Percentiles rank a stretch among this genome's conserved stretches.
These are phyloP conservation scores for Zanthoxylum bungeanum DNA, from an alignment of 345 rosid genomes.

Conservation along the genomic window DNA sequence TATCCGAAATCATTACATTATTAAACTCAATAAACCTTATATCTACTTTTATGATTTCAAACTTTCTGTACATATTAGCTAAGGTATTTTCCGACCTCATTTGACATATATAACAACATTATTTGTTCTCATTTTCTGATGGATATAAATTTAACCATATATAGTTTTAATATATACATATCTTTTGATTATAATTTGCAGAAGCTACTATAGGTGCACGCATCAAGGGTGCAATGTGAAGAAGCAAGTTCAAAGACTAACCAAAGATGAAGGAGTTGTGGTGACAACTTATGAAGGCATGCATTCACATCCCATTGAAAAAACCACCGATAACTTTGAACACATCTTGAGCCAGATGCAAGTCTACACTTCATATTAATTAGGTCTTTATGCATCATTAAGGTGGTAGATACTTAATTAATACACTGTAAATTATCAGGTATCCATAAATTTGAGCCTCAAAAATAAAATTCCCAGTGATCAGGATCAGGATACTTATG, in stretches of 20 bases:
- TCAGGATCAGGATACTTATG: not conserved
- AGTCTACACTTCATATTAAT: constrained; percentile 48
- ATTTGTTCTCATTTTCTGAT: no score
- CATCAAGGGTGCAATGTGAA: constrained; percentile 86
- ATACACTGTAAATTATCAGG: not conserved
- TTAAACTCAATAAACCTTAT: no score
- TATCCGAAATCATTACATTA: no score
- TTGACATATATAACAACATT: no score
- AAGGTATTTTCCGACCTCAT: no score
- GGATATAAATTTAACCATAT: not conserved
- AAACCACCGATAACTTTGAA: constrained; percentile 77
- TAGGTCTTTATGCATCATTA: no score
- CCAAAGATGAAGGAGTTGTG: constrained; percentile 81
- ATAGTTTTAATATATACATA: no score
- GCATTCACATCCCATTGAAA: constrained; percentile 78
- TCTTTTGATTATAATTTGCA: constrained; percentile 14
- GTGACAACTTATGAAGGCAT: constrained; percentile 92
- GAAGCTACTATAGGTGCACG: constrained; percentile 96
- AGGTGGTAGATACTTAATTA: not conserved
- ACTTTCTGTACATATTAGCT: no score
- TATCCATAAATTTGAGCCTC: not conserved
- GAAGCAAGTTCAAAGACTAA: constrained; percentile 89
- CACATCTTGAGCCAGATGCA: constrained; percentile 88
- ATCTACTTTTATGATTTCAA: no score
- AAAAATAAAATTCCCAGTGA: not conserved